Evolutionary conservation across 345 rosid genomes (phyloP).

Genomic region (Gossypium anomalum): DNA sequence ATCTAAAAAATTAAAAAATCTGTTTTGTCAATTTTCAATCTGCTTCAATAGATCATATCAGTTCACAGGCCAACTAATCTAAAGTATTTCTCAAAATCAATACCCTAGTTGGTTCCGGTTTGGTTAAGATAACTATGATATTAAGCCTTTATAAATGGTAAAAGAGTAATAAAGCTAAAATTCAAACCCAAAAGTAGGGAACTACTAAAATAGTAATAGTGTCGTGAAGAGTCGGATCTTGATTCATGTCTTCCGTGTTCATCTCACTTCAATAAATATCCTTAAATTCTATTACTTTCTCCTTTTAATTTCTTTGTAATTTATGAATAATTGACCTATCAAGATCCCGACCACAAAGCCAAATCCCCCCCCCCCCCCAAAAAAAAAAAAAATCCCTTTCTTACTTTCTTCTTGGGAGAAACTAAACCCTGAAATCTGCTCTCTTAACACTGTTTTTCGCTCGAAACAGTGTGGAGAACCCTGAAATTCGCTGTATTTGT

Average conservation of each 20-base stretch:
- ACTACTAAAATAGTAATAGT: neutral
- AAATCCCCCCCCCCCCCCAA: neutral
- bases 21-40: too few species aligned
- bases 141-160: too few species aligned
- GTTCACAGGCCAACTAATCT: too few species aligned
- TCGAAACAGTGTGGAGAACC: neutral
- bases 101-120: too few species aligned
- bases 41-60: rapidly evolving
- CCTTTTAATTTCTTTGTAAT: neutral
- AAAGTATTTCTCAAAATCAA: too few species aligned
- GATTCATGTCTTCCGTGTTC: neutral
- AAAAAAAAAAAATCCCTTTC: neutral
- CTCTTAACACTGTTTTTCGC: neutral
- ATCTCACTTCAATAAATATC: neutral
- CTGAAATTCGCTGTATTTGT: conserved; percentile 5
- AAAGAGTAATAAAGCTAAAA: neutral
- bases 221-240: neutral
- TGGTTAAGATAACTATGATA: too few species aligned
- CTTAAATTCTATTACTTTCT: neutral
- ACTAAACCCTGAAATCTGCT: neutral
- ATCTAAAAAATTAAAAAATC: too few species aligned
- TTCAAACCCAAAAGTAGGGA: neutral
- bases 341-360: neutral
- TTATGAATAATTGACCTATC: neutral
- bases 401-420: neutral